Conservation (phyloP, 2,329 filamentous ascomycete species). For the Chaetomium strumarium region DNA sequence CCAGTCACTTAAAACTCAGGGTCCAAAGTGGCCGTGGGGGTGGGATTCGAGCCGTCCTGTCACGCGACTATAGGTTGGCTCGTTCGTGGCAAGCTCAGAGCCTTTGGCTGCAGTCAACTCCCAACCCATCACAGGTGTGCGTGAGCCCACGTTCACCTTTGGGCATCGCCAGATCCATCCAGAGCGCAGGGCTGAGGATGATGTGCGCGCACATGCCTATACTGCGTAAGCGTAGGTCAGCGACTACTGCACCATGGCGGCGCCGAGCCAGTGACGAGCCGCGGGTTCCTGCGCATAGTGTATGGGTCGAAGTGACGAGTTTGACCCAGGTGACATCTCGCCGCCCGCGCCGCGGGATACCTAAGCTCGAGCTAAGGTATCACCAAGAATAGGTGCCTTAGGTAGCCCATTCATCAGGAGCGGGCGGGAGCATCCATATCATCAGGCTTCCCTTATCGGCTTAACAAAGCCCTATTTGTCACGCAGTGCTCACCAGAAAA, state of each 20-base stretch:
- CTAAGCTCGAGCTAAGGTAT: too few species aligned
- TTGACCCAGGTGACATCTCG: too few species aligned
- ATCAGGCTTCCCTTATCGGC: neutral
- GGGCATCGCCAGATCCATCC: neutral
- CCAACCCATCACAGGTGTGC: constrained; percentile 16
- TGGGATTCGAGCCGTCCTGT: too few species aligned
- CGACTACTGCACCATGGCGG: constrained; percentile 5
- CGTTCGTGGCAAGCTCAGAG: neutral
- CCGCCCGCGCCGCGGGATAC: too few species aligned
- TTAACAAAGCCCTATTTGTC: constrained; percentile 8
- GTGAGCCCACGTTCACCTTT: constrained; percentile 6
- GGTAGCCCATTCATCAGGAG: too few species aligned
- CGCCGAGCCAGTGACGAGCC: constrained; percentile 11
- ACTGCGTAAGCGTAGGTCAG: neutral
- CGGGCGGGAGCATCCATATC: neutral
- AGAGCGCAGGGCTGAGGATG: neutral
- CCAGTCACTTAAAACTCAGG: neutral
- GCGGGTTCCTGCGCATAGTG: constrained; percentile 20
- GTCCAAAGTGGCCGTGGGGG: neutral
- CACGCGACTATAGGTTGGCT: too few species aligned
- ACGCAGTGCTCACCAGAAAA: neutral
- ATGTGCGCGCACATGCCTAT: neutral
- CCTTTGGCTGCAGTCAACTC: neutral
- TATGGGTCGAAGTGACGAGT: neutral
- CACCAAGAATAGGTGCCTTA: neutral